Base-by-base conservation (phyloP, 2,329 filamentous ascomycete species). In the Sclerotinia nivalis region DNA sequence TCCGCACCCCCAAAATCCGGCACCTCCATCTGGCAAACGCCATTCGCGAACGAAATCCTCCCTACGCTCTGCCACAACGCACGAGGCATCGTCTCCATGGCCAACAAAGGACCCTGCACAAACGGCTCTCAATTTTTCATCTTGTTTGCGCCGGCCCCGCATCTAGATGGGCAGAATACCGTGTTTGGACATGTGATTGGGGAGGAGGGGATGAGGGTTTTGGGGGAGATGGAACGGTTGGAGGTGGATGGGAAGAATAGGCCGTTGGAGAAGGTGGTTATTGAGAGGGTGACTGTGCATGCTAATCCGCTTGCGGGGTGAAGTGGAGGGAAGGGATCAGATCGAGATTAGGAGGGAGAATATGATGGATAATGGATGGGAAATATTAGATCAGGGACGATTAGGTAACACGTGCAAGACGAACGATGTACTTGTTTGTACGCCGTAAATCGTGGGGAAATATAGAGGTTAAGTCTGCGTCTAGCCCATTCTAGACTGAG, bases 81-180 rank as follows among this genome's bases (percentile, higher is more conserved):
- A 45, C 85, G 91, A 61, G 91, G 91, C 43, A 85, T 92, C 64
- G 83, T 93, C 28, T 90, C 89, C 75, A 93, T 93, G 91, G 91
- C 91, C 22, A 93, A 93, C 80, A 91, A 91, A 76, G 91, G 91
- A 0, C 88, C 89, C 1, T 85, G 84, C 34, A 91, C 90, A 55
- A 93, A 93, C 77, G 90, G 89, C 22, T 91, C 87, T 62, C 92
- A 96, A 79, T 96, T 96, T 81, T 96, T 94, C 79, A 84, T 96
- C 71, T 88, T 89, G 1, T 91, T 93, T 75, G 91, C 91, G 71
- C 88, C 91, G 74, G 91, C 92, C 37, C 87, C 91, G 50, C 93
- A 96, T 81, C 83, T 96, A 55, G 93, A 96, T 79, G 92, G 92
- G 6, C 87, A 93, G 78, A 96, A 96, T 78, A 94, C 92, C 0